Evolutionary conservation across 139 green algal genomes (phyloP).

Genomic region (Volvox reticuliferus): DNA sequence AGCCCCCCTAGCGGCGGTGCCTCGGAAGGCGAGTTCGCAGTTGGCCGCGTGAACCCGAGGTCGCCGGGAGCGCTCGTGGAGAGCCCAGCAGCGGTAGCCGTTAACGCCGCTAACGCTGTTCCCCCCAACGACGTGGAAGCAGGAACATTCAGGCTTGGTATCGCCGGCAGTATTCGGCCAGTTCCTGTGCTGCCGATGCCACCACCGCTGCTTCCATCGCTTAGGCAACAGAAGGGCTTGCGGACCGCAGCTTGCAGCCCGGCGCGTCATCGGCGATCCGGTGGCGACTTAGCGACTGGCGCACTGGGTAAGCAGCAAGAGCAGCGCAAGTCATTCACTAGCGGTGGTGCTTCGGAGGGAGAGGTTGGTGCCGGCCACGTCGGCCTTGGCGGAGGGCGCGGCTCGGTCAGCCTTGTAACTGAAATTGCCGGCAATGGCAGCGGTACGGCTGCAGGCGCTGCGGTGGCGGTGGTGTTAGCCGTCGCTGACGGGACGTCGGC

Average conservation of each 20-base stretch:
- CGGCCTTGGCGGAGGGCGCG: neutral
- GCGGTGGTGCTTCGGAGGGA: neutral
- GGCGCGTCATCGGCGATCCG: neutral
- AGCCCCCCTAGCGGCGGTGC: neutral
- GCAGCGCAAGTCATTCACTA: neutral
- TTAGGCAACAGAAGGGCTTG: conserved; percentile 1
- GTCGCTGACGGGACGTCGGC: neutral
- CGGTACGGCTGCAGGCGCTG: neutral
- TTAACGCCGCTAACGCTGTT: too few species aligned
- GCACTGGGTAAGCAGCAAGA: neutral
- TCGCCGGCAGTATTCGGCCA: neutral
- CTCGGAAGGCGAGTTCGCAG: neutral
- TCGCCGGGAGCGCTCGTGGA: neutral
- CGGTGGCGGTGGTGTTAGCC: conserved; percentile 8
- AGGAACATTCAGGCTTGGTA: neutral
- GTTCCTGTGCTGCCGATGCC: neutral
- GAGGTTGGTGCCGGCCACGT: too few species aligned
- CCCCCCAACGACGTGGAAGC: neutral
- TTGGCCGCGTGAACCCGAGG: neutral
- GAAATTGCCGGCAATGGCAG: neutral
- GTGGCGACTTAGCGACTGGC: neutral
- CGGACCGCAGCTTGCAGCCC: neutral
- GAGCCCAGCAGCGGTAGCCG: neutral
- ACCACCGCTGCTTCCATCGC: conserved; percentile 2
- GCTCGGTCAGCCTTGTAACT: too few species aligned